Conservation (phyloP, 805 yeast species). For the Schwanniomyces yamadae region DNA sequence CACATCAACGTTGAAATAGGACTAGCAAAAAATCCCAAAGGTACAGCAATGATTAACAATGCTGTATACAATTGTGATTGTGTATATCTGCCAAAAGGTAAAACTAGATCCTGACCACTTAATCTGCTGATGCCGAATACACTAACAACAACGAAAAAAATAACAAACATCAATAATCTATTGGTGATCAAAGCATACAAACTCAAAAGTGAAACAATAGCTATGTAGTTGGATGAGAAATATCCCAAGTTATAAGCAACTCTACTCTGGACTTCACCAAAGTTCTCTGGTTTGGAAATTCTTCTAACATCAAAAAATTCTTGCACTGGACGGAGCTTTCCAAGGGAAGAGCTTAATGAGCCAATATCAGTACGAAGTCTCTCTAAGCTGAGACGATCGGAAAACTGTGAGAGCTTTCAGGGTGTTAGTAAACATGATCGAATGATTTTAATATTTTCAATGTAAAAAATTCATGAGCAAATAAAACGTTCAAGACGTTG, state of each 20-base stretch:
- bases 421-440: constrained; percentile 16
- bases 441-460: no score
- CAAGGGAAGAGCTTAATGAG: constrained; percentile 58
- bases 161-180: constrained; percentile 77
- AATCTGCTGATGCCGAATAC: constrained; percentile 74
- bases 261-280: constrained; percentile 86
- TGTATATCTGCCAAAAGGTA: constrained; percentile 70
- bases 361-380: constrained; percentile 44
- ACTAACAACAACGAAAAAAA: constrained; percentile 70
- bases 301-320: constrained; percentile 92
- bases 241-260: constrained; percentile 83
- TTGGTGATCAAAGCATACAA: constrained; percentile 88
- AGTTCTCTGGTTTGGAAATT: constrained; percentile 85
- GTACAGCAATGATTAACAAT: constrained; percentile 70
- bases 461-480: no score
- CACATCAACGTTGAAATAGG: constrained; percentile 89
- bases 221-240: constrained; percentile 81
- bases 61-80: constrained; percentile 84
- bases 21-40: constrained; percentile 82
- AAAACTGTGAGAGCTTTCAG: constrained; percentile 36
- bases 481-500: no score
- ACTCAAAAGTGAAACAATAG: constrained; percentile 68
- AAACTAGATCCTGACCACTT: constrained; percentile 77
- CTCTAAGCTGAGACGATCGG: constrained; percentile 50
- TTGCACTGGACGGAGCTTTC: constrained; percentile 82